Evolutionary conservation across 228 moss, liverwort and hornwort species (phyloP).

Genomic region (Sphagnum magellanicum): DNA sequence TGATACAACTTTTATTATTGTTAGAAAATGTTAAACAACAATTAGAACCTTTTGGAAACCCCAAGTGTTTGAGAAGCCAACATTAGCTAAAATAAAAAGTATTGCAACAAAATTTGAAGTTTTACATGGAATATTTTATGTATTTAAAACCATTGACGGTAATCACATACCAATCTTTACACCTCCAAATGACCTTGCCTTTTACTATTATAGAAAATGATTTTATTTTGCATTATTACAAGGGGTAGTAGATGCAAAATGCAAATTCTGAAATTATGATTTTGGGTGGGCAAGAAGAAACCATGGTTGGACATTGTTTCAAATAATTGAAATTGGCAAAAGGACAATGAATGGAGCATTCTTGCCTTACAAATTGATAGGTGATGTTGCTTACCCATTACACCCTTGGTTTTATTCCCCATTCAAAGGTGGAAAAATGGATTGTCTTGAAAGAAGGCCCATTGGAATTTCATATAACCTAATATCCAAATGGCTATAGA

Average conservation of each 20-base stretch:
- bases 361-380: slow-evolving; percentile 5
- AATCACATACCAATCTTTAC: slow-evolving; percentile 9
- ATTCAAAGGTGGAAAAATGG: slow-evolving; percentile 1
- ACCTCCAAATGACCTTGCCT: not conserved
- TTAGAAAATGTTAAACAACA: not conserved
- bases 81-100: not conserved
- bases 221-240: slow-evolving; percentile 3
- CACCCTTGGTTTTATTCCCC: not conserved
- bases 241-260: slow-evolving; percentile 3
- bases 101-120: slow-evolving; percentile 1
- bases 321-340: not conserved
- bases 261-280: slow-evolving; percentile 7
- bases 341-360: not conserved
- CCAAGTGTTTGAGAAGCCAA: not conserved
- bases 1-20: not conserved
- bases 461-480: not conserved
- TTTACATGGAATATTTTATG: slow-evolving; percentile 4
- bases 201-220: slow-evolving; percentile 8
- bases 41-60: not conserved
- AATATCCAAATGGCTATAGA: slow-evolving; percentile 3
- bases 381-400: not conserved
- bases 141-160: slow-evolving; percentile 2
- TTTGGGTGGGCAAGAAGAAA: slow-evolving; percentile 2
- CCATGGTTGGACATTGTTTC: slow-evolving; percentile 5
- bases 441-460: not conserved